Conservation (phyloP, 2,329 filamentous ascomycete genomes). For the Alternaria rosae region DNA sequence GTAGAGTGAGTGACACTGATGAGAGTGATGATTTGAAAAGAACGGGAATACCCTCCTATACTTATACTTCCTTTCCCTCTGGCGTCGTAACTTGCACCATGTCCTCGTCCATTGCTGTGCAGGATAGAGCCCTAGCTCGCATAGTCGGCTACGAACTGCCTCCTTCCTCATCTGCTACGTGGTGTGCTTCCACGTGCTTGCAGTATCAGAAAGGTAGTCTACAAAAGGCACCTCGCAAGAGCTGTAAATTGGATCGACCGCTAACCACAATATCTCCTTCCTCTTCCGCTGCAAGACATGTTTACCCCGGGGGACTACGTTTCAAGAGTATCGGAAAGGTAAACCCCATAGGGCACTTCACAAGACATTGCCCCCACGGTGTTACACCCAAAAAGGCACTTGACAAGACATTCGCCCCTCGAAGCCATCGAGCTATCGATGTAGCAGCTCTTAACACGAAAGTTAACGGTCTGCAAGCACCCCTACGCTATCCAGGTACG, state of each 20-base stretch:
- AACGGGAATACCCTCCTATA: slow-evolving; percentile 16
- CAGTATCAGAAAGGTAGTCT: slow-evolving; percentile 21
- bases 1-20: slow-evolving; percentile 25
- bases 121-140: slow-evolving; percentile 13
- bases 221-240: slow-evolving; percentile 15
- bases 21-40: slow-evolving; percentile 3
- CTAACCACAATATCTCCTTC: slow-evolving; percentile 21
- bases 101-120: background rate
- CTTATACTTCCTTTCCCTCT: slow-evolving; percentile 26
- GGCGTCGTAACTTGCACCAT: slow-evolving; percentile 8
- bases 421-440: slow-evolving; percentile 15
- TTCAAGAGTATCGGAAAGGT: slow-evolving; percentile 17
- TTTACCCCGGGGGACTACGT: slow-evolving; percentile 3
- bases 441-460: slow-evolving; percentile 12
- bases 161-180: slow-evolving; percentile 28
- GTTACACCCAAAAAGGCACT: slow-evolving; percentile 23
- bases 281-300: slow-evolving; percentile 20
- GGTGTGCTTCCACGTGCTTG: slow-evolving; percentile 10
- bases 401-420: slow-evolving; percentile 18
- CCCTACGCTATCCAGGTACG: slow-evolving; percentile 12
- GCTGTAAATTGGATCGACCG: slow-evolving; percentile 10
- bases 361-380: slow-evolving; percentile 4
- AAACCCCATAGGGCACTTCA: slow-evolving; percentile 14
- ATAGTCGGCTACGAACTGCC: slow-evolving; percentile 10
- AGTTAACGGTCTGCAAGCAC: slow-evolving; percentile 12